These are phyloP conservation scores for Kwoniella newhampshirensis DNA, from an alignment of 768 basidiomycete species.

Conservation along the genomic window DNA sequence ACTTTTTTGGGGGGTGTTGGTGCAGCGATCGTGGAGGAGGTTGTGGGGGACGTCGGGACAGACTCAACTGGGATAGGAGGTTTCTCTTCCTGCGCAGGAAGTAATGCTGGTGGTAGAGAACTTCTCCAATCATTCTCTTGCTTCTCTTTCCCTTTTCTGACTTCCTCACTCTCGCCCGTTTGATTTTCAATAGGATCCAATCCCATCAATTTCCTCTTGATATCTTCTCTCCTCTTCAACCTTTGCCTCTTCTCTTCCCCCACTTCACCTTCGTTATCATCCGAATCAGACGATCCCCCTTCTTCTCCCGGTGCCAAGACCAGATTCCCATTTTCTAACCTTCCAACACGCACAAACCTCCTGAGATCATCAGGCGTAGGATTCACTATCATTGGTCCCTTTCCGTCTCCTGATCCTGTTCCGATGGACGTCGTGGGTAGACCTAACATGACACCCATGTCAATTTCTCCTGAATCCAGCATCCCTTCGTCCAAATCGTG, in stretches of 20 bases:
- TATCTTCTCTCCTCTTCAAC: conserved; percentile 17
- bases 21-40: background rate
- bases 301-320: conserved; percentile 37
- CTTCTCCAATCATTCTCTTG: conserved; percentile 9
- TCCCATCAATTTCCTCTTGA: conserved; percentile 31
- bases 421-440: conserved; percentile 30
- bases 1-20: conserved; percentile 33
- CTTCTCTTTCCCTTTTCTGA: conserved; percentile 3
- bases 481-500: conserved; percentile 27
- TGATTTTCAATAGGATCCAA: conserved; percentile 4
- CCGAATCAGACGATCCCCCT: conserved; percentile 33
- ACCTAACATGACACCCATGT: conserved; percentile 33
- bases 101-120: conserved; percentile 11
- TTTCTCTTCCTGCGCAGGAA: background rate
- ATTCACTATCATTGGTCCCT: conserved; percentile 33
- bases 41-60: background rate
- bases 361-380: conserved; percentile 40
- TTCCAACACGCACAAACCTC: conserved; percentile 36
- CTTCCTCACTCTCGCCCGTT: background rate
- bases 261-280: conserved; percentile 7
- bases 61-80: background rate
- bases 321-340: conserved; percentile 46
- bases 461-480: conserved; percentile 6
- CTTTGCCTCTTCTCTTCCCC: conserved; percentile 13
- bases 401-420: conserved; percentile 9